Base-by-base conservation (phyloP, 768 basidiomycete genomes). In the Trametes cingulata region DNA sequence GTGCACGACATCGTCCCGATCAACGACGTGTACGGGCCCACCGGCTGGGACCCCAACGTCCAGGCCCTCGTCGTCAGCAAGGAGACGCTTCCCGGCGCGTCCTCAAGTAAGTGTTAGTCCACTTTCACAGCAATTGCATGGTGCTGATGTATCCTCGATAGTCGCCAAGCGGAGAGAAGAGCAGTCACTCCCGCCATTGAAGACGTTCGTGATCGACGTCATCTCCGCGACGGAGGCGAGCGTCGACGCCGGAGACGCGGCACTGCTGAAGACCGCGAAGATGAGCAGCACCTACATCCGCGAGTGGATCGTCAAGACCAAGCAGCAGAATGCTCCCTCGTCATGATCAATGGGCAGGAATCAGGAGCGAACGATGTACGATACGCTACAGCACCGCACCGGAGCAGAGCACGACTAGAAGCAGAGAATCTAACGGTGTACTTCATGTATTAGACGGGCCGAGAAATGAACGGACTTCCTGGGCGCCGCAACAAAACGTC, bases 241-340 rank as follows among this genome's bases (percentile, higher is more conserved):
- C 56, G 73, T 91, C 24, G 85, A 85, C 49, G 80, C 81, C 49
- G 82, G 82, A 20, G 91, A 95, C 69, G 81, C 83, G 17, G 84
- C 86, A 56, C 73, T 81, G 69, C 73, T 95, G 58, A 88, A 87
- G 70, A 80, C 83, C 64, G 82, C 86, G 27, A 99, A 99, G 79
- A 86, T 98, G 83, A 94, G 97, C 71, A 97, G 94, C 69, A 96
- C 95, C 7, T 91, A 82, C 61, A 96, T 99, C 65, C 80, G 97
- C 42, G 80, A 88, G 64, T 96, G 95, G 94, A 88, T 99, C 61
- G 85, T 63, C 19, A 54, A 61, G 58, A 49, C 58, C 36, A 55
- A 42, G 52, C 45, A 41, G 55, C 40, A 24, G 7, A 13, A 27
- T n/a, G 29, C 24, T 7, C 24, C 39, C 4, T 2, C 53, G 6